Base-by-base conservation (phyloP, 2,329 filamentous ascomycete genomes). In the Cyanodermella asteris region DNA sequence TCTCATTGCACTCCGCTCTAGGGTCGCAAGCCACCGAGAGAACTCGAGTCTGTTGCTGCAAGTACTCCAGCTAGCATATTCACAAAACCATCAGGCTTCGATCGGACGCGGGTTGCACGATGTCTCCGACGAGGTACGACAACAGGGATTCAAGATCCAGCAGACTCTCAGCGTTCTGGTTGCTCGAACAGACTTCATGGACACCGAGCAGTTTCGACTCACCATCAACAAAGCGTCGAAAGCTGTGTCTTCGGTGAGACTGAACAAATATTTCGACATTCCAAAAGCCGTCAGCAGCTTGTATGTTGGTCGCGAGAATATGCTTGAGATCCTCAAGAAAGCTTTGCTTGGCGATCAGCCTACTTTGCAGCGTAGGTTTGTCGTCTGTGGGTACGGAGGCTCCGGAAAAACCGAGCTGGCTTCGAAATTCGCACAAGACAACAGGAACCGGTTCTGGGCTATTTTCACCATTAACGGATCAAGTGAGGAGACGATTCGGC, bases 391-490 rank as follows among this genome's bases (percentile, higher is more conserved):
- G 6, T 18, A 32, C 9, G 27, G 29, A 7, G 31, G 31, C 9
- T 34, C 30, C 7, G 31, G 31, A 4, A 34, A 34, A 20, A 34
- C 31, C 2, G 20, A 34, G 19, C 32, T 34, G 16, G 31, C 29
- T 23, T 24, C 24, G 24, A 29, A 32, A 20, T 34, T 27, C 17
- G 29, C 29, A 16, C 13, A 29, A 15, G 14, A 21, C 8, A 30
- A 30, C 17, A 26, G 24, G 7, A 13, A 23, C 18, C 34, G 28
- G 12, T 35, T 32, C 22, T 35, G 33, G 33, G 33, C 28, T 7
- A 23, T 35, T 4, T 35, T 34, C 14, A 34, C 31, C 31, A 32
- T 35, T 9, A 23, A 35, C 16, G 33, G 21, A n/a, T 31, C 26
- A 24, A 29, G 28, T 6, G 16, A 22, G 11, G 23, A 26, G 16